Evolutionary conservation across 2,329 filamentous ascomycete species (phyloP).

Genomic region (Penicillium rolfsii): DNA sequence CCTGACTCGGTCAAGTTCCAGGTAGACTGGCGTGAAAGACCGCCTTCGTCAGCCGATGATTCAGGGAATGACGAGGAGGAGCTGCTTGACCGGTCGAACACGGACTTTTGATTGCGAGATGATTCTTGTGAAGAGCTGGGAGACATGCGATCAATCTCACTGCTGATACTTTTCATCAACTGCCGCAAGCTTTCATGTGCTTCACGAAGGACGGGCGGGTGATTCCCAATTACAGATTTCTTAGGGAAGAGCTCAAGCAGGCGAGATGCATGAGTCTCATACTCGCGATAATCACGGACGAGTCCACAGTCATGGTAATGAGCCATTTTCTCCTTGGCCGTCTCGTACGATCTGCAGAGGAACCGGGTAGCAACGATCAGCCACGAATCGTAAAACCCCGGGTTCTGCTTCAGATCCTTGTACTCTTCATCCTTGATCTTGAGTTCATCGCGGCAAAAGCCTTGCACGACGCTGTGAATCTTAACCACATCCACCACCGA

Average conservation of each 20-base stretch:
- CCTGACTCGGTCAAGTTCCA: constrained; percentile 38
- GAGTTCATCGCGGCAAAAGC: constrained; percentile 52
- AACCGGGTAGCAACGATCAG: constrained; percentile 47
- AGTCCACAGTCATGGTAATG: constrained; percentile 43
- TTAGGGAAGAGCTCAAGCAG: constrained; percentile 47
- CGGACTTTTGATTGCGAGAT: constrained; percentile 44
- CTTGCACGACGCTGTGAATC: constrained; percentile 53
- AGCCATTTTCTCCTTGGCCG: constrained; percentile 47
- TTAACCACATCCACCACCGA: constrained; percentile 50
- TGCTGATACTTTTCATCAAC: constrained; percentile 42
- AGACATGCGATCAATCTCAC: constrained; percentile 48
- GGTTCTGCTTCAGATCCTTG: constrained; percentile 22
- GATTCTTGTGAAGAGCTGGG: constrained; percentile 48
- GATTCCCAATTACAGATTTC: constrained; percentile 29
- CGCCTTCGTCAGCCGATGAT: constrained; percentile 43
- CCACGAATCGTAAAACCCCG: constrained; percentile 48
- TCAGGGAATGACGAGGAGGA: constrained; percentile 49
- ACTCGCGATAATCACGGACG: constrained; percentile 53
- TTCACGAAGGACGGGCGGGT: constrained; percentile 34
- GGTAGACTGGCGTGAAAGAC: constrained; percentile 38
- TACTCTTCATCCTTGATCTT: constrained; percentile 42
- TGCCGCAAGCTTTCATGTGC: constrained; percentile 41
- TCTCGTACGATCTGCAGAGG: constrained; percentile 48
- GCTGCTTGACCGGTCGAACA: constrained; percentile 53
- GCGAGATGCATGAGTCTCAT: constrained; percentile 50